Base-by-base conservation (phyloP, 1,139 yeast genomes). In the Debaryomyces coudertii region DNA sequence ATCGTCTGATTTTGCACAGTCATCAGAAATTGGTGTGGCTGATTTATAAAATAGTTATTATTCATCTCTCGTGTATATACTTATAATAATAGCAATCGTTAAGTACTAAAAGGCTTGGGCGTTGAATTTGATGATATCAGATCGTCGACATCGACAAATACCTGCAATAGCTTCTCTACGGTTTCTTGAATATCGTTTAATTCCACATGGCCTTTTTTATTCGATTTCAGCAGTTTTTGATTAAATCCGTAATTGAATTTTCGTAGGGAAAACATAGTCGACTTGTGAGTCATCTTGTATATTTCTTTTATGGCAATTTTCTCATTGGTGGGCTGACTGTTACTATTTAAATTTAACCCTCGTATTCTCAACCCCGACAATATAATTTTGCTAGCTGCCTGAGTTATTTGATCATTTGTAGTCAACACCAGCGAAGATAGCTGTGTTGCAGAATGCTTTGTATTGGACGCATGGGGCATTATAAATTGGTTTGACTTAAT, bases 301-400 rank as follows among this genome's bases (percentile, higher is more conserved):
- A 74, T 65, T 50, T 75, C 79, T 47, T 70, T 71, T 25, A 72
- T 62, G 29, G 69, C 63, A 12, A 73, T 51, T 44, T 61, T 67
- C 24, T 69, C 76, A 47, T 71, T 71, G 8, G 55, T 47, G 4
- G 67, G 54, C 15, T 53, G 56, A 35, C 49, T 54, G 44, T 57
- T 49, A 37, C 54, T 63, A 25, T 64, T 57, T 8, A 36, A n/a
- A 1, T 73, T 64, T 33, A 75, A 58, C 1, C 79, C 79, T 40
- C 80, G 59, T 20, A 75, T 61, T 47, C 80, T 55, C 31, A 75
- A 60, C 0, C 79, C 80, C 5, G 78, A 71, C 7, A 69, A 56
- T 5, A 73, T 66, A 14, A 73, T 57, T 47, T 69, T 70, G 43
- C 62, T 66, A 23, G 72, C 60, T 8, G 71, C 70, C 44, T 60